Base-by-base conservation (phyloP, 306 rosid genomes). In the Abrus precatorius region DNA sequence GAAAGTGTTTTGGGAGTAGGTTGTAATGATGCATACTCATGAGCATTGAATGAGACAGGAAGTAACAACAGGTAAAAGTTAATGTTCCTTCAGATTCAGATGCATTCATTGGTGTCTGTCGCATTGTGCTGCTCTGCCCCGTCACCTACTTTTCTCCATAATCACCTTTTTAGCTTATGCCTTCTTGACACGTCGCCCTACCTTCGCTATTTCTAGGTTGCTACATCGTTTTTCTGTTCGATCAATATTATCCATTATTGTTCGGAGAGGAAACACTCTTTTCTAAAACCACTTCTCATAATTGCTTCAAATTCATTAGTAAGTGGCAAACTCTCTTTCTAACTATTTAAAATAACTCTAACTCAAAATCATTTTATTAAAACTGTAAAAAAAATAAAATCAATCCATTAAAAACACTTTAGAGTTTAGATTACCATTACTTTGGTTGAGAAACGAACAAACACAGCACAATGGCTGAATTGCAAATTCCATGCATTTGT, bases 181-280 rank as follows among this genome's bases (percentile, higher is more conserved):
- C 48, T 3, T 62, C 40, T 50, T 29, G 83, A 79, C 80, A 85
- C 52, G 72, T 77, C 77, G 48, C 59, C 66, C 64, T 3, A n/a
- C 70, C 8, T 3, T 55, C 1, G 27, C 27, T 50, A 14, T 12
- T 50, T 50, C 20, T 50, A 27, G 28, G 27, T 6, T 50, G 1
- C 27, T 54, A 54, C 1, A 54, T 54, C 60, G 29, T 20, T 54
- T 54, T 20, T 20, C 20, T 20, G 20, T 20, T 20, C 20, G 0
- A 20, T 20, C 20, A 20, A 20, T 20, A 20, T 20, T 20, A 20
- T 20, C 20, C 20, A 20, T 20, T 20, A 20, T 20, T 20, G 20
- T 20, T 20, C 20, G 0, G 20, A 20, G 20, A 20, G 20, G 20
- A 20, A 20, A 20, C 20, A 20, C 20, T 20, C 20, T 20, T 20